Evolutionary conservation across 1,139 yeast genomes (phyloP).

Genomic region (Debaryomycetaceae sp.): DNA sequence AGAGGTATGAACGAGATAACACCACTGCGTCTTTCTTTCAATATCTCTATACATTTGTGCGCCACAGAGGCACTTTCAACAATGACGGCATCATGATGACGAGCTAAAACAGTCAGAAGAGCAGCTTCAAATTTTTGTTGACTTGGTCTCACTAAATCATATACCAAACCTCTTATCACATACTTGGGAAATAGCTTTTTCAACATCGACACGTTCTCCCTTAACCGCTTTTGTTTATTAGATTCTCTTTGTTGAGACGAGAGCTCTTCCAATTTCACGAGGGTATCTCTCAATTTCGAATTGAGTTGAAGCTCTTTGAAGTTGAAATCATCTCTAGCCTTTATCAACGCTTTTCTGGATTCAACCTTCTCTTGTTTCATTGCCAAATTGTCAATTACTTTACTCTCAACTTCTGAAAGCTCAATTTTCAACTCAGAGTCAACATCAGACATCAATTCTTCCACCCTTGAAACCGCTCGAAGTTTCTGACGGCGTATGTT

Average conservation of each 20-base stretch:
- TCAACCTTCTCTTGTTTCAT: constrained; percentile 39
- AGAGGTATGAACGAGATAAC: constrained; percentile 85
- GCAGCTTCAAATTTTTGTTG: constrained; percentile 76
- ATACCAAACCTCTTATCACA: constrained; percentile 75
- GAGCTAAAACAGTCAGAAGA: constrained; percentile 75
- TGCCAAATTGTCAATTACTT: constrained; percentile 31
- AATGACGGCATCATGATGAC: constrained; percentile 74
- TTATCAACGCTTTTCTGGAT: constrained; percentile 38
- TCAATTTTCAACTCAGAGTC: constrained; percentile 30
- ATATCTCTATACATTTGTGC: constrained; percentile 72
- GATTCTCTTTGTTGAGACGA: constrained; percentile 77
- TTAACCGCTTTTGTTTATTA: constrained; percentile 58
- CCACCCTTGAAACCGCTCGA: constrained; percentile 36
- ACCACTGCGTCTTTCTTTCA: constrained; percentile 86
- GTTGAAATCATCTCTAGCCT: constrained; percentile 43
- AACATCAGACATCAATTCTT: constrained; percentile 28
- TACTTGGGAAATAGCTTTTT: constrained; percentile 64
- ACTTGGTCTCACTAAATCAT: constrained; percentile 77
- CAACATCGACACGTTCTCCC: constrained; percentile 69
- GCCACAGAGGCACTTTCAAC: constrained; percentile 79
- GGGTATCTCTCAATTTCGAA: constrained; percentile 60
- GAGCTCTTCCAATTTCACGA: constrained; percentile 63
- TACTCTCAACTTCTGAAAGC: constrained; percentile 30
- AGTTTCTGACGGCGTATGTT: constrained; percentile 43
- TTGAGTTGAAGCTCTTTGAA: constrained; percentile 55